Evolutionary conservation across 1,139 yeast genomes (phyloP).

Genomic region (Geotrichum aggregatum): DNA sequence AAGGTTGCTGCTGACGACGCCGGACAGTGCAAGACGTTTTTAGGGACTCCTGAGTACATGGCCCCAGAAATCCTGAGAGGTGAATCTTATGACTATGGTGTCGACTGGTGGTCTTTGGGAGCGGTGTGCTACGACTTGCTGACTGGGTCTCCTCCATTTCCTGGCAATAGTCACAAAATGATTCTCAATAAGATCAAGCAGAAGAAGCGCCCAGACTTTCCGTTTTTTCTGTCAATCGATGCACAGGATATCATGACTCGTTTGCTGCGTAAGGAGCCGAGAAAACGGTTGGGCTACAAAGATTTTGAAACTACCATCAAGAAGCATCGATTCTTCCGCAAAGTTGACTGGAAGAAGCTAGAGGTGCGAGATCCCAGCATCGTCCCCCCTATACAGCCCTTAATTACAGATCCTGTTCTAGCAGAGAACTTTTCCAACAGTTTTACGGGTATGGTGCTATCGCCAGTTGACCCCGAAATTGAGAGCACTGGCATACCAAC

Average conservation of each 20-base stretch:
- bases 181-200: conserved; percentile 78
- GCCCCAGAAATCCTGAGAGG: conserved; percentile 92
- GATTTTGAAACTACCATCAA: conserved; percentile 65
- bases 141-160: conserved; percentile 91
- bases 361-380: conserved; percentile 44
- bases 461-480: conserved; percentile 19
- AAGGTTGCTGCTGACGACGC: conserved; percentile 54
- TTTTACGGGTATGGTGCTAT: conserved; percentile 67
- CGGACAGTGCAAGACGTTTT: conserved; percentile 62
- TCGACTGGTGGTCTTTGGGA: conserved; percentile 98
- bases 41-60: conserved; percentile 95
- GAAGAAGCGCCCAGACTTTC: conserved; percentile 64
- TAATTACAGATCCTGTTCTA: conserved; percentile 74
- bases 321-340: conserved; percentile 73
- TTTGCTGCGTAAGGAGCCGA: conserved; percentile 68
- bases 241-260: conserved; percentile 78
- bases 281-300: conserved; percentile 59
- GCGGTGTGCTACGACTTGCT: conserved; percentile 82
- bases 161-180: conserved; percentile 79
- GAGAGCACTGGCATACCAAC: conserved; percentile 20
- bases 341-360: conserved; percentile 69
- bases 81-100: conserved; percentile 76
- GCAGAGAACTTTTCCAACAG: conserved; percentile 92
- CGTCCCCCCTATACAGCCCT: conserved; percentile 79
- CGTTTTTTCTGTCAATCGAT: conserved; percentile 75